These are phyloP conservation scores for Colletotrichum gloeosporioides DNA, from an alignment of 2,329 filamentous ascomycete species.

Conservation along the genomic window DNA sequence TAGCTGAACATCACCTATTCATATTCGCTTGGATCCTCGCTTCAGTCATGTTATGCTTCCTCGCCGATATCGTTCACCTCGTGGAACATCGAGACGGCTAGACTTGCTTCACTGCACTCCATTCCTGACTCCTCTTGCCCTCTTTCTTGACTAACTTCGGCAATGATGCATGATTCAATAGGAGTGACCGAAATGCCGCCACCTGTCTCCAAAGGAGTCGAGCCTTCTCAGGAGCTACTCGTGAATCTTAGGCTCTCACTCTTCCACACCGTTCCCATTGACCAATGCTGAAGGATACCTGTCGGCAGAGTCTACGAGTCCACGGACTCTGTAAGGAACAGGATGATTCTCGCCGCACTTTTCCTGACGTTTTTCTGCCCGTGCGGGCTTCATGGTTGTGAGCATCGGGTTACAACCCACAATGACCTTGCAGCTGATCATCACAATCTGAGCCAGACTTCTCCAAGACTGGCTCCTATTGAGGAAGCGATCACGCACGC, in stretches of 20 bases:
- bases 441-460: not conserved
- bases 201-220: accelerated
- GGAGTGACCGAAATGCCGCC: too few relatives aligned
- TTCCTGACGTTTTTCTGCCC: too few relatives aligned
- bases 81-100: accelerated
- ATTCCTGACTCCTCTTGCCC: not conserved
- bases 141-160: too few relatives aligned
- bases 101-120: accelerated
- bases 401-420: too few relatives aligned
- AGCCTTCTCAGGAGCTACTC: not conserved
- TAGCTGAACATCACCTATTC: not conserved
- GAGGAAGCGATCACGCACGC: too few relatives aligned
- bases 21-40: not conserved
- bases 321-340: not conserved
- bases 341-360: too few relatives aligned
- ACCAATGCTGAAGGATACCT: not conserved
- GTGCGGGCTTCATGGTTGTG: not conserved
- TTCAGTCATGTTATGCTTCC: accelerated
- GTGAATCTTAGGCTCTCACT: not conserved
- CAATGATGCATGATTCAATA: too few relatives aligned
- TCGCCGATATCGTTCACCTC: not conserved
- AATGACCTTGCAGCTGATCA: not conserved
- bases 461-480: not conserved
- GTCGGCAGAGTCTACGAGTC: not conserved
- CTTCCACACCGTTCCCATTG: not conserved